phyloP scores from a whole-genome alignment of 805 yeast species.

The Wickerhamiella galacta region DNA sequence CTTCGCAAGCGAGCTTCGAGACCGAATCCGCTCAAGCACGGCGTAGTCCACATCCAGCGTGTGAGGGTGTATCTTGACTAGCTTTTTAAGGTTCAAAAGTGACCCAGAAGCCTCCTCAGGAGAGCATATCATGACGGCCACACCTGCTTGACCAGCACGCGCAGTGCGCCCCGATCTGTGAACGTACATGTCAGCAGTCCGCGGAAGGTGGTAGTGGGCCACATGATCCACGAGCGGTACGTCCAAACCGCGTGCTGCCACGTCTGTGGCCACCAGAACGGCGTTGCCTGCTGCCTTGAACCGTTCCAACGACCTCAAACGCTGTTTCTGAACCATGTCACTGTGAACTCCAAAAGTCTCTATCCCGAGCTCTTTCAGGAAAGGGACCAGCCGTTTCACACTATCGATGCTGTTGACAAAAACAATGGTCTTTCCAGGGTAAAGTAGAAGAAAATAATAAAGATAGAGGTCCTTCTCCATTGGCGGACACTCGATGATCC shows the following conservation, averaged over 20 bases:
- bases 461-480: slow-evolving; percentile 77
- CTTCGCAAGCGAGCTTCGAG: slow-evolving; percentile 51
- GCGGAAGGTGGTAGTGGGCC: slow-evolving; percentile 86
- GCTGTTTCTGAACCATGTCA: slow-evolving; percentile 85
- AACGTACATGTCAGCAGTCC: slow-evolving; percentile 85
- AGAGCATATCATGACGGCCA: slow-evolving; percentile 81
- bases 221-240: slow-evolving; percentile 84
- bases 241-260: slow-evolving; percentile 96
- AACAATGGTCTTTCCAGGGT: slow-evolving; percentile 77
- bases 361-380: slow-evolving; percentile 50
- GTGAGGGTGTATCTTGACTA: slow-evolving; percentile 36
- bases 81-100: slow-evolving; percentile 48
- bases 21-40: slow-evolving; percentile 50
- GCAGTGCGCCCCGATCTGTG: slow-evolving; percentile 99
- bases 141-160: slow-evolving; percentile 85
- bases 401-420: slow-evolving; percentile 94
- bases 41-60: slow-evolving; percentile 63
- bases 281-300: slow-evolving; percentile 36
- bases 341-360: slow-evolving; percentile 70
- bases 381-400: slow-evolving; percentile 69
- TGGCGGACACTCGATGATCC: slow-evolving; percentile 80
- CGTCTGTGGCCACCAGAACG: slow-evolving; percentile 82
- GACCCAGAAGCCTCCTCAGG: slow-evolving; percentile 92
- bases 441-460: slow-evolving; percentile 72
- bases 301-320: slow-evolving; percentile 70